Evolutionary conservation across 768 basidiomycete genomes (phyloP), one percentile per base, ranked within the genome.

Genomic region (Candolleomyces eurysporus): DNA sequence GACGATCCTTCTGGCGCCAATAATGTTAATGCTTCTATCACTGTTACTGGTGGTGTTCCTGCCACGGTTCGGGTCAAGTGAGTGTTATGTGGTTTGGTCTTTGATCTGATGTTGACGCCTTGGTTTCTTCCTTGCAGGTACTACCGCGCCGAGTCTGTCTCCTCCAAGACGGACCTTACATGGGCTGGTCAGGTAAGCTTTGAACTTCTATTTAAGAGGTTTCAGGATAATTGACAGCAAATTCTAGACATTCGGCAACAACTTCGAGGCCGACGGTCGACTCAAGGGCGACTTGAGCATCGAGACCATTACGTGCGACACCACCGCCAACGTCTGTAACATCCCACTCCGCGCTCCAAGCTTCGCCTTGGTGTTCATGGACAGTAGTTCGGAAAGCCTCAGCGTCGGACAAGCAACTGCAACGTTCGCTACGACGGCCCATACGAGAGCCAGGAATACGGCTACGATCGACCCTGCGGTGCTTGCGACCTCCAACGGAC

Each of bases 101-200:
- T 80, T 63, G 5, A 8, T 22, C 50, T n/a, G 40, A 46, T 6
- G 5, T 2, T 11, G 26, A 17, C 42, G 26, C 26, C 26, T 36
- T 36, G 6, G 9, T 31, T 36, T 16, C 19, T 32, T 48, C 17
- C 49, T 30, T 32, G 32, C 50, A 85, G 86, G 65, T 90, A 88
- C 66, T 76, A 89, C 31, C 61, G 66, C 0, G 87, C 90, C 0
- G 67, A 76, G 0, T 82, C 82, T 0, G 85, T 90, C 3, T 75
- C 83, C 1, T 81, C 84, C 61, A 87, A 84, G 67, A 78, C 75
- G 57, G 85, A 90, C 67, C 84, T 92, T 61, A 87, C 84, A 0
- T 93, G 91, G 90, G 91, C 88, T 4, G 85, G 85, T 5, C 92
- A 90, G n/a, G n/a, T n/a, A n/a, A n/a, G n/a, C n/a, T n/a, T n/a